Conservation (phyloP, 1,139 yeast genomes). For the Saccharomyces uvarum region DNA sequence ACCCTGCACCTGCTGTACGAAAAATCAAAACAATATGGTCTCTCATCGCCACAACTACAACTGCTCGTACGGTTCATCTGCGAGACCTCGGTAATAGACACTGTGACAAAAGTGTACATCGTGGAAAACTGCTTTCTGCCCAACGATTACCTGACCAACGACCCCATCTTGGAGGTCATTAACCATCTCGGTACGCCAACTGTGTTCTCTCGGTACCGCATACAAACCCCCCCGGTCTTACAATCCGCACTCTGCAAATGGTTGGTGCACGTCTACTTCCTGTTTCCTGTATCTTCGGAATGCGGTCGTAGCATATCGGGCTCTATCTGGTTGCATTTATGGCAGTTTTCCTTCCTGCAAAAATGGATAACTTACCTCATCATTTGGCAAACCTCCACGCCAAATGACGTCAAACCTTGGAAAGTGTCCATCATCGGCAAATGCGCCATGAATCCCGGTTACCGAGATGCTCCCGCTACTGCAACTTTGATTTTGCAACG, state of each 20-base stretch:
- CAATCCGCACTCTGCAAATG: constrained; percentile 35
- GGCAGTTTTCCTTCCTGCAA: constrained; percentile 41
- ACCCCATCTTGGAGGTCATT: constrained; percentile 26
- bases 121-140: constrained; percentile 32
- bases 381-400: constrained; percentile 32
- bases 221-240: constrained; percentile 16
- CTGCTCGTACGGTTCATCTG: constrained; percentile 17
- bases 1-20: constrained; percentile 14
- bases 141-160: constrained; percentile 26
- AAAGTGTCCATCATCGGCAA: constrained; percentile 16
- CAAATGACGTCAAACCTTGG: constrained; percentile 33
- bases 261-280: constrained; percentile 33
- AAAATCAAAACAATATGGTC: constrained; percentile 16
- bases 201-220: constrained; percentile 11
- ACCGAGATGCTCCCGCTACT: constrained; percentile 16
- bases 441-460: constrained; percentile 19
- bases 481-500: constrained; percentile 20
- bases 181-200: constrained; percentile 31
- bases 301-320: constrained; percentile 14
- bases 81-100: constrained; percentile 14
- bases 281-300: constrained; percentile 28
- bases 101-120: constrained; percentile 22
- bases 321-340: constrained; percentile 37
- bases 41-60: constrained; percentile 14
- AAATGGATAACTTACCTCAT: constrained; percentile 39